Base-by-base conservation (phyloP, 1,139 yeast species). In the Candida mesenterica region DNA sequence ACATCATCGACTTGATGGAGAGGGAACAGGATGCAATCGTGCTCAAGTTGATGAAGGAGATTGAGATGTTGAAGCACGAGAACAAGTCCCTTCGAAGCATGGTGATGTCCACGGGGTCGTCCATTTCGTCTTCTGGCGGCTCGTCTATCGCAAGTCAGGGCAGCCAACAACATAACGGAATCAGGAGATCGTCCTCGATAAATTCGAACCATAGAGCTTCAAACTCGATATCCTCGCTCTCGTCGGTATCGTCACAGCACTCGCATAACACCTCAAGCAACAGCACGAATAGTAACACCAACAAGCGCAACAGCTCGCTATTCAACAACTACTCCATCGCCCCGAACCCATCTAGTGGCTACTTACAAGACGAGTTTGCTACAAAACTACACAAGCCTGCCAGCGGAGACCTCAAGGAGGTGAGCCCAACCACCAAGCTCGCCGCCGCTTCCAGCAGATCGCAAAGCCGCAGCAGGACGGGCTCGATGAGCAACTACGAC, bases 11-110 rank as follows among this genome's bases (percentile, higher is more conserved):
- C 52, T 61, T 72, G 38, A 77, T 80, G 84, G 87, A 80, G 50
- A 68, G 78, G 39, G 86, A 80, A 50, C 86, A 80, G 50, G 87
- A 80, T 47, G 82, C 81, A 3, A 75, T 79, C 24, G 86, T 79
- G 6, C 57, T 79, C 43, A 75, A 69, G 47, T 55, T 79, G 28
- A 70, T 78, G 73, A 68, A 68, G 44, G 84, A 79, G 46, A 78
- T 79, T 26, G 69, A 68, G 16, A 42, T 43, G 7, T 57, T 79
- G 40, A 75, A 70, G 44, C 75, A 72, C 24, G 85, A 79, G 41
- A 79, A 77, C 46, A 63, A 54, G 32, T 39, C 41, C 5, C 53
- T 70, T 33, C 62, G 41, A 22, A 19, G 34, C 36, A 22, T 10
- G 30, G 30, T 13, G n/a, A 24, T 13, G n/a, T 27, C 33, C 10